Evolutionary conservation across 1,284 basidiomycete genomes (phyloP), one percentile per base, ranked within the genome.

Genomic region (Ganoderma sp.): DNA sequence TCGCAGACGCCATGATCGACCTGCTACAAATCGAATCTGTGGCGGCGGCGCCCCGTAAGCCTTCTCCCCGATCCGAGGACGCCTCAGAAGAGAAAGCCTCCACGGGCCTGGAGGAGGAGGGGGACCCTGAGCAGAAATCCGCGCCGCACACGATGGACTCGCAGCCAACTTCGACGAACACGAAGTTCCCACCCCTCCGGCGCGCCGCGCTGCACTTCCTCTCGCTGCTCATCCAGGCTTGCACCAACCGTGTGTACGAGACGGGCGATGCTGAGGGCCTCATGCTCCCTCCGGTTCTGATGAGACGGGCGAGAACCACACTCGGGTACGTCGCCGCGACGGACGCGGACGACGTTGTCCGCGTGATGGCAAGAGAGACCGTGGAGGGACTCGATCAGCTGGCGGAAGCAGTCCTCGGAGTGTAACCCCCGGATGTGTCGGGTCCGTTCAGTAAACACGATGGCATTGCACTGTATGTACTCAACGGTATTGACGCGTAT

Each of bases 171-270:
- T 84, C 83, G 1, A 81, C 81, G 9, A 83, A 90, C 75, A 75
- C 90, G 0, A 94, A 90, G 75, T 86, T 94, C 58, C 93, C 96
- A 0, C 86, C 93, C 0, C 82, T 97, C 8, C 87, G 95, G 41
- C 89, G 96, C 43, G 90, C 94, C 1, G 94, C 93, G 0, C 77
- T 97, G 42, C 89, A 95, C 73, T 91, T 97, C 77, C 83, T 97
- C 45, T 84, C 88, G 1, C 78, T 90, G 25, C 81, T 95, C 45
- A 78, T 93, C 28, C 83, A 85, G 22, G 84, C 88, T 58, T 83
- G 83, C 41, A 88, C 81, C 0, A 78, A 78, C 34, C 82, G 84
- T 25, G 75, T 84, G 6, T 86, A 90, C 68, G 84, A 87, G 15
- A 78, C 80, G 3, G 75, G 67, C 57, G 65, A 59, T 64, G 66